These are phyloP conservation scores for Pythium oligandrum DNA, from an alignment of 352 stramenopile species.

Conservation along the genomic window DNA sequence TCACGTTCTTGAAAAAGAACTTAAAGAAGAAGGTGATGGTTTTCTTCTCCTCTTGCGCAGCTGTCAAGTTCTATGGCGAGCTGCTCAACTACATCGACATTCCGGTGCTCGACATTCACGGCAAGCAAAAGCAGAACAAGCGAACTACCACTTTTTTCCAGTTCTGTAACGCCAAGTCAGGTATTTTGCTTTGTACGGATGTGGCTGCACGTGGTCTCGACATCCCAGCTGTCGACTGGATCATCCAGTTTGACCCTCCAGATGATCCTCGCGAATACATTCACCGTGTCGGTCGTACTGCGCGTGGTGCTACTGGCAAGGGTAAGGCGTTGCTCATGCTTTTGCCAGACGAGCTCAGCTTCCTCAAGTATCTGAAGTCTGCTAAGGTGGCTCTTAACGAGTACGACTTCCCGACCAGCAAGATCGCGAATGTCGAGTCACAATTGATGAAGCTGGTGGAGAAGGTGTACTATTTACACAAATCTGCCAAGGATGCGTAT, in stretches of 20 bases:
- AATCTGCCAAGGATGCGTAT: slow-evolving; percentile 97
- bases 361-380: slow-evolving; percentile 97
- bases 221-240: slow-evolving; percentile 98
- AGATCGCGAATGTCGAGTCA: slow-evolving; percentile 97
- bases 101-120: slow-evolving; percentile 98
- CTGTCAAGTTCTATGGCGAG: slow-evolving; percentile 98
- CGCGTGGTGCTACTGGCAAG: slow-evolving; percentile 84
- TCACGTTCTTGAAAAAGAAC: slow-evolving; percentile 99
- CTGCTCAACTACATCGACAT: slow-evolving; percentile 99
- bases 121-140: slow-evolving; percentile 99
- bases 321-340: slow-evolving; percentile 97
- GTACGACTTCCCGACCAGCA: slow-evolving; percentile 98
- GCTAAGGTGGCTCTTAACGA: slow-evolving; percentile 98
- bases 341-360: slow-evolving; percentile 96
- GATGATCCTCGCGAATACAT: slow-evolving; percentile 99
- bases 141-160: slow-evolving; percentile 99
- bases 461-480: slow-evolving; percentile 99
- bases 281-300: slow-evolving; percentile 85
- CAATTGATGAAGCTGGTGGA: slow-evolving; percentile 97
- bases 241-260: slow-evolving; percentile 99
- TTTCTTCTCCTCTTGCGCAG: slow-evolving; percentile 90
- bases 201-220: slow-evolving; percentile 96
- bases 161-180: slow-evolving; percentile 96
- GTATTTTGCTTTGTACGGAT: slow-evolving; percentile 98
- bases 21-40: slow-evolving; percentile 99